Percentiles rank a stretch among this genome's conserved stretches.
These are phyloP conservation scores for Pythium monospermum DNA, from an alignment of 352 stramenopile species.

Conservation along the genomic window DNA sequence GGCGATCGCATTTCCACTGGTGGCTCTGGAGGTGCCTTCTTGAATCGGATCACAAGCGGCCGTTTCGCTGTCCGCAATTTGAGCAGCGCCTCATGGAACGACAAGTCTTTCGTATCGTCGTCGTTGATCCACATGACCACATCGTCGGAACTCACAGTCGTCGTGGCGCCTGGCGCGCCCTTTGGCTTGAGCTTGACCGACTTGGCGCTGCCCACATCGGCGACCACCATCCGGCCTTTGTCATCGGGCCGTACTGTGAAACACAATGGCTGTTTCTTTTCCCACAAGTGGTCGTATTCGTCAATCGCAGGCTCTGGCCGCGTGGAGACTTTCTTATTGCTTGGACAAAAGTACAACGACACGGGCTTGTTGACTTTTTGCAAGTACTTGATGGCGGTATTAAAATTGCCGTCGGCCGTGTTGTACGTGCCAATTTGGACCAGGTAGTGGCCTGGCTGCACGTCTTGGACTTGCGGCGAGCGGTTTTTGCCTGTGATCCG, in stretches of 20 bases:
- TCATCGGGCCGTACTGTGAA: conserved; percentile 75
- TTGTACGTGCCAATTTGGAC: conserved; percentile 85
- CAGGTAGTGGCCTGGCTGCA: conserved; percentile 83
- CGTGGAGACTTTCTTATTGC: conserved; percentile 72
- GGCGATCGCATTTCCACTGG: conserved; percentile 22
- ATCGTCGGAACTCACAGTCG: conserved; percentile 52
- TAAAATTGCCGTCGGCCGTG: conserved; percentile 82
- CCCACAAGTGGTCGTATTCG: conserved; percentile 85
- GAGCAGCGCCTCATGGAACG: conserved; percentile 79
- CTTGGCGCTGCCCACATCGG: conserved; percentile 78
- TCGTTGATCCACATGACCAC: conserved; percentile 82
- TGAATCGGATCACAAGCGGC: conserved; percentile 81
- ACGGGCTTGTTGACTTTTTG: conserved; percentile 85
- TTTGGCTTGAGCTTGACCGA: conserved; percentile 84
- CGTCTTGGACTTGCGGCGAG: conserved; percentile 81
- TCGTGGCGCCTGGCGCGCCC: conserved; percentile 34
- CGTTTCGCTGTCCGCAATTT: conserved; percentile 81
- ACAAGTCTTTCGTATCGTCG: conserved; percentile 59
- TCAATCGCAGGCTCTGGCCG: conserved; percentile 59
- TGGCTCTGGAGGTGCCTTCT: conserved; percentile 52
- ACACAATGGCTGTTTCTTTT: conserved; percentile 84
- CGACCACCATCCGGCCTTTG: conserved; percentile 68
- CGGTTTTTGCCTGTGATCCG: conserved; percentile 86
- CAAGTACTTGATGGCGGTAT: conserved; percentile 86
- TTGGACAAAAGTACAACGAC: conserved; percentile 77